Evolutionary conservation across 2,329 filamentous ascomycete genomes (phyloP).

Genomic region (Hypocreales sp.): DNA sequence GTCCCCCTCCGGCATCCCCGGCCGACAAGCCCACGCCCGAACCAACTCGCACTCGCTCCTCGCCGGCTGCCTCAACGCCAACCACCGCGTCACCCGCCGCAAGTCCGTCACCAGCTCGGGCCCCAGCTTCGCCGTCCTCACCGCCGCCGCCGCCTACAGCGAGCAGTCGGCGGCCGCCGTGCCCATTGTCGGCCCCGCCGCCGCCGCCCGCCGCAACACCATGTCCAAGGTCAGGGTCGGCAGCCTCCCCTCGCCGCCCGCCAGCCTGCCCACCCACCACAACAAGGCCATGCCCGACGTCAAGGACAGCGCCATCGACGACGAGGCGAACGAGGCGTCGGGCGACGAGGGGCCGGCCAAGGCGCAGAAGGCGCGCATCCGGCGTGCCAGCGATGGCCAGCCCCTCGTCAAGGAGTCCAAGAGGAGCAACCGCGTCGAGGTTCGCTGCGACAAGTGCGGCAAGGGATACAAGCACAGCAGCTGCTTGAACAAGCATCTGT

Average conservation of each 20-base stretch:
- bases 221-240: slow-evolving; percentile 49
- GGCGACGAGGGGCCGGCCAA: slow-evolving; percentile 35
- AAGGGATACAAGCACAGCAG: slow-evolving; percentile 99
- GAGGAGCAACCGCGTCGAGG: slow-evolving; percentile 67
- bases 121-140: slow-evolving; percentile 60
- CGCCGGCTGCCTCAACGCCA: slow-evolving; percentile 59
- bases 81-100: slow-evolving; percentile 76
- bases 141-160: slow-evolving; percentile 57
- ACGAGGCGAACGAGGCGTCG: slow-evolving; percentile 46
- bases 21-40: slow-evolving; percentile 51
- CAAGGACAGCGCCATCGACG: slow-evolving; percentile 52
- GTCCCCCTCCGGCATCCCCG: slow-evolving; percentile 39
- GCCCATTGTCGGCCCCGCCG: slow-evolving; percentile 40
- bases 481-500: slow-evolving; percentile 99
- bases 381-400: slow-evolving; percentile 73
- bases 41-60: slow-evolving; percentile 73
- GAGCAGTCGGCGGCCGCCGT: slow-evolving; percentile 35
- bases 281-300: slow-evolving; percentile 33
- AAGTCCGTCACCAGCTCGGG: slow-evolving; percentile 78
- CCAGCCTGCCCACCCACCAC: slow-evolving; percentile 50
- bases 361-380: slow-evolving; percentile 32
- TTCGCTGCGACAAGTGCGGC: slow-evolving; percentile 94
- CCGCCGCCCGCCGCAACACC: slow-evolving; percentile 50
- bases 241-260: slow-evolving; percentile 47
- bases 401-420: slow-evolving; percentile 70